Conservation (phyloP, 1,284 basidiomycete genomes). For the Irpex sp. region DNA sequence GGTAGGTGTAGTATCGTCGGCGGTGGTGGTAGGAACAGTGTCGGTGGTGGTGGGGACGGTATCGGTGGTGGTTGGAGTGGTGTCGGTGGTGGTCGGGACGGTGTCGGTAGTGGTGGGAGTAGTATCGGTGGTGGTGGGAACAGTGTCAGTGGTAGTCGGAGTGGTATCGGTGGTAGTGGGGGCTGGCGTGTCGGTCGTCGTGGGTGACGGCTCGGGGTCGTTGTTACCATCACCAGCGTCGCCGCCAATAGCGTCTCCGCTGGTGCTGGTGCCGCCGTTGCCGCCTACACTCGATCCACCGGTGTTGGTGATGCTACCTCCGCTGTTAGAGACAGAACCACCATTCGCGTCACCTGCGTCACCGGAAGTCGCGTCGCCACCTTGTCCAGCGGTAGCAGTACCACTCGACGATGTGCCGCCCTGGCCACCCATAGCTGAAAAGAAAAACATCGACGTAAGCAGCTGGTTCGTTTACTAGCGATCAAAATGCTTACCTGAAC, state of each 20-base stretch:
- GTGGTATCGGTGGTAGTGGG: no score
- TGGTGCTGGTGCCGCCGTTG: slow-evolving; percentile 1
- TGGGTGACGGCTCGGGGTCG: not conserved
- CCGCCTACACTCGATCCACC: slow-evolving; percentile 4
- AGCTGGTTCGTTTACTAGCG: no score
- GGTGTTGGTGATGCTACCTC: not conserved
- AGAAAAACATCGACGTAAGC: not conserved
- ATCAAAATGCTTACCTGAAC: not conserved
- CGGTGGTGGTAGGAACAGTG: no score
- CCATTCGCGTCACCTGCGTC: not conserved
- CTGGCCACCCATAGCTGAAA: not conserved
- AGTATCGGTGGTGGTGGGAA: no score
- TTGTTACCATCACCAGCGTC: not conserved
- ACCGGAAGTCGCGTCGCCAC: slow-evolving; percentile 1
- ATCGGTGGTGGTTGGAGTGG: no score
- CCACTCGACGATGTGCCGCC: slow-evolving; percentile 1
- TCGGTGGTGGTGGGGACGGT: no score
- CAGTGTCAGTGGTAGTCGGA: no score
- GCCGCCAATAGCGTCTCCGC: not conserved
- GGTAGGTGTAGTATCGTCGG: no score
- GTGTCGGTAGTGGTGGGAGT: no score
- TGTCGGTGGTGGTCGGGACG: no score
- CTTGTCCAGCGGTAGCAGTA: not conserved
- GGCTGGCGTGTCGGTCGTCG: no score
- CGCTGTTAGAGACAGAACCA: not conserved